phyloP scores from a whole-genome alignment of 192 early-diverging fungal species.

The Gryganskiella cystojenkinii region DNA sequence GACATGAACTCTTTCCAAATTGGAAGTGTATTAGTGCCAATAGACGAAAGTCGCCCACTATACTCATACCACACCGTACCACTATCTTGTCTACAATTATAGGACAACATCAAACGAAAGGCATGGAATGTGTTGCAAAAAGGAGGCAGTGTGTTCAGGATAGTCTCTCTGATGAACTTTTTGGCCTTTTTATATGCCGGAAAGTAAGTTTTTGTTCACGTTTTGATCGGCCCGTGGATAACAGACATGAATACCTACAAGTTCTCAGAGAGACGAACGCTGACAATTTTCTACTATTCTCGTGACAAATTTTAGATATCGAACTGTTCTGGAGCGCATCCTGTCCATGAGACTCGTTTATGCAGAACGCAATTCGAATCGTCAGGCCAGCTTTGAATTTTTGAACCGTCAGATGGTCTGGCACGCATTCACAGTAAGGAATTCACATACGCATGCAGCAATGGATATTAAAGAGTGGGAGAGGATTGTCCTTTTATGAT shows the following conservation, averaged over 20 bases:
- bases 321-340: conserved; percentile 79
- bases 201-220: conserved; percentile 62
- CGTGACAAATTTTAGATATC: conserved; percentile 66
- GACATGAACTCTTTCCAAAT: background rate
- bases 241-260: too few relatives aligned
- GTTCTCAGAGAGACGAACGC: too few relatives aligned
- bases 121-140: conserved; percentile 67
- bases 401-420: conserved; percentile 95
- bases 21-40: too few relatives aligned
- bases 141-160: conserved; percentile 69
- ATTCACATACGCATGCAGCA: background rate
- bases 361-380: conserved; percentile 74
- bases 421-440: conserved; percentile 87
- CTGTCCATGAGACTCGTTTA: conserved; percentile 88
- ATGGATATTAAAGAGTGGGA: background rate
- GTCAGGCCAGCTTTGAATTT: conserved; percentile 91
- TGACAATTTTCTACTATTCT: too few relatives aligned
- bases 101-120: conserved; percentile 61
- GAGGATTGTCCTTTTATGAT: too few relatives aligned
- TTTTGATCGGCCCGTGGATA: too few relatives aligned
- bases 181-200: conserved; percentile 86
- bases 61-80: background rate
- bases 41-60: background rate
- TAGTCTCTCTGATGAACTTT: conserved; percentile 82
- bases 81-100: background rate